A percentile compares a stretch with the other conserved stretches of the same genome.
phyloP scores from a whole-genome alignment of 2,329 filamentous ascomycete genomes.

The Sarocladiaceae sp. region DNA sequence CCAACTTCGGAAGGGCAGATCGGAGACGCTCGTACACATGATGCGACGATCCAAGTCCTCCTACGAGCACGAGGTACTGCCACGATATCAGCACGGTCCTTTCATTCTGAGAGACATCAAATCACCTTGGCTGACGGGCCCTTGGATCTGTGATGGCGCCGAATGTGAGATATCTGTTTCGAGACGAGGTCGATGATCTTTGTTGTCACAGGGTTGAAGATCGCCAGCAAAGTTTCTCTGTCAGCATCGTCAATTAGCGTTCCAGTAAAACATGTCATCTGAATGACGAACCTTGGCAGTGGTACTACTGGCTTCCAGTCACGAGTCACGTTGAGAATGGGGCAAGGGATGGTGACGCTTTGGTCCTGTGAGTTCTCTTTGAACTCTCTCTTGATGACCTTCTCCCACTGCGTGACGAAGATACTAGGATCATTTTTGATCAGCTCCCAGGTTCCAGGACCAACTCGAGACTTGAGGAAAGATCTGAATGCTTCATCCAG shows the following conservation, averaged over 20 bases:
- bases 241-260: background rate
- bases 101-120: background rate
- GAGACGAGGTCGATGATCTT: background rate
- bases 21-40: constrained; percentile 1
- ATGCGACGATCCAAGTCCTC: constrained; percentile 1
- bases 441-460: background rate
- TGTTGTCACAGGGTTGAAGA: constrained; percentile 3
- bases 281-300: background rate
- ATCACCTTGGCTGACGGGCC: background rate
- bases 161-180: constrained; percentile 1
- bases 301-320: background rate
- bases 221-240: background rate
- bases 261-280: too few species aligned
- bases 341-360: background rate
- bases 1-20: background rate
- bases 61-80: constrained; percentile 1
- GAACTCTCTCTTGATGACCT: background rate
- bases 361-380: background rate
- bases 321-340: too few species aligned
- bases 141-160: background rate
- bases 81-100: background rate
- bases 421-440: background rate
- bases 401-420: constrained; percentile 5
- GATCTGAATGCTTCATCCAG: constrained; percentile 1
- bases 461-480: constrained; percentile 10